Evolutionary conservation across 768 basidiomycete species (phyloP).

Genomic region (Imleria badia): DNA sequence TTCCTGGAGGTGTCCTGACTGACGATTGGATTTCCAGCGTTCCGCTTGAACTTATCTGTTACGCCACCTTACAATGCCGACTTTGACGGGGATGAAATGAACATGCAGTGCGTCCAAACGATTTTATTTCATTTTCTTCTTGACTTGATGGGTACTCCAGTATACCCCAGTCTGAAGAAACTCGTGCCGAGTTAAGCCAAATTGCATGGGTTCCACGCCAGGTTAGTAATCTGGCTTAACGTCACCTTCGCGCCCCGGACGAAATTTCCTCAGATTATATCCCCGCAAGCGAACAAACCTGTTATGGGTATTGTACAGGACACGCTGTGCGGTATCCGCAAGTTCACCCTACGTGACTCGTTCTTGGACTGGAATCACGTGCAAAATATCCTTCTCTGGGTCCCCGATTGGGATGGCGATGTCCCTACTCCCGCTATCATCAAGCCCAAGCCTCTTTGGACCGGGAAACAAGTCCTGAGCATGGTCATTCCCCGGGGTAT

Average conservation of each 20-base stretch:
- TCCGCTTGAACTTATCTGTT: conserved; percentile 96
- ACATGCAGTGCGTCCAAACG: conserved; percentile 86
- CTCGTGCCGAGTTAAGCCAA: conserved; percentile 95
- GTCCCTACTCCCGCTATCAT: conserved; percentile 92
- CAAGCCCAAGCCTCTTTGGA: conserved; percentile 97
- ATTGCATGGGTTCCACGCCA: conserved; percentile 98
- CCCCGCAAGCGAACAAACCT: conserved; percentile 98
- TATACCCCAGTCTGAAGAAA: conserved; percentile 97
- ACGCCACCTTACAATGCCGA: conserved; percentile 99
- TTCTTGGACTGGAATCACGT: conserved; percentile 96
- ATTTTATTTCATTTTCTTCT: not conserved
- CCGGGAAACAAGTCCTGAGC: conserved; percentile 94
- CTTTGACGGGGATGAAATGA: conserved; percentile 99
- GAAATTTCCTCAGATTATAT: conserved; percentile 72
- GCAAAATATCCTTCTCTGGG: conserved; percentile 97
- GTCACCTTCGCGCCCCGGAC: not conserved
- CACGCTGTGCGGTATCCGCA: conserved; percentile 95
- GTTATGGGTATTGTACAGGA: conserved; percentile 99
- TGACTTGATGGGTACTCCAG: conserved; percentile 40
- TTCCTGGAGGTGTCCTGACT: conserved; percentile 3
- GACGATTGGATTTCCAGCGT: conserved; percentile 54
- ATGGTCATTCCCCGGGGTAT: conserved; percentile 93
- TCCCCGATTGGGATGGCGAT: conserved; percentile 94
- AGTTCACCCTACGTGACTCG: conserved; percentile 93
- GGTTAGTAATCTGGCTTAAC: conserved; percentile 41